phyloP scores from a whole-genome alignment of 2,329 filamentous ascomycete genomes.

The Cladosporium sp. region DNA sequence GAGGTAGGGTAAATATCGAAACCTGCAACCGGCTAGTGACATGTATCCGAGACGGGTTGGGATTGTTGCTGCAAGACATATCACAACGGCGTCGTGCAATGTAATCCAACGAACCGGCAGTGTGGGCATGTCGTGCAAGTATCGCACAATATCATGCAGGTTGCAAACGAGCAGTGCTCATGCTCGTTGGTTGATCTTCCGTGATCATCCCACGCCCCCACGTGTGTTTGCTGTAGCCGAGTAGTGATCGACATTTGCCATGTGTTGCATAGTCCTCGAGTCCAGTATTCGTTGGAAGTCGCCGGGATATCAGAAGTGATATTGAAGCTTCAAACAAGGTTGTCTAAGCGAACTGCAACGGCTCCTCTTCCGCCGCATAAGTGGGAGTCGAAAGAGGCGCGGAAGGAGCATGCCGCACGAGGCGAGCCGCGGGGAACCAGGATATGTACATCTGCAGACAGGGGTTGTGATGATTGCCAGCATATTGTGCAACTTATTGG shows the following conservation, averaged over 20 bases:
- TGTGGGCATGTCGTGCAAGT: not conserved
- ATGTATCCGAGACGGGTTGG: not conserved
- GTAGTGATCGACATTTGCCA: not conserved
- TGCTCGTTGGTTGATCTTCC: not conserved
- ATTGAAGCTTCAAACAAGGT: constrained; percentile 7
- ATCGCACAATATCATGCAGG: not conserved
- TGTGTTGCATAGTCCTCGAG: not conserved
- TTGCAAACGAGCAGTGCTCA: not conserved
- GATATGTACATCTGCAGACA: constrained; percentile 8
- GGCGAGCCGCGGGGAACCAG: constrained; percentile 7
- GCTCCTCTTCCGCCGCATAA: constrained; percentile 3
- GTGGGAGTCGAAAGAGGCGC: not conserved
- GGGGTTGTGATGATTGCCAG: constrained; percentile 5
- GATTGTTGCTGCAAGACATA: constrained; percentile 1
- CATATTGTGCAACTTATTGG: not conserved
- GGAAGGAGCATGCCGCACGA: constrained; percentile 12
- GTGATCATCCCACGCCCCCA: not conserved
- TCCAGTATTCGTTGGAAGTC: not conserved
- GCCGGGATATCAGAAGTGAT: not conserved
- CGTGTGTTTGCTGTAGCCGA: not conserved
- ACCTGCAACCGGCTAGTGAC: not conserved
- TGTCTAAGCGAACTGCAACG: not conserved
- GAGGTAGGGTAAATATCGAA: not conserved
- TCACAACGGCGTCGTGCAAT: constrained; percentile 8
- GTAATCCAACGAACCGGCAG: not conserved